phyloP scores from a whole-genome alignment of 2,329 filamentous ascomycete genomes.

The Beauveria brongniartii region DNA sequence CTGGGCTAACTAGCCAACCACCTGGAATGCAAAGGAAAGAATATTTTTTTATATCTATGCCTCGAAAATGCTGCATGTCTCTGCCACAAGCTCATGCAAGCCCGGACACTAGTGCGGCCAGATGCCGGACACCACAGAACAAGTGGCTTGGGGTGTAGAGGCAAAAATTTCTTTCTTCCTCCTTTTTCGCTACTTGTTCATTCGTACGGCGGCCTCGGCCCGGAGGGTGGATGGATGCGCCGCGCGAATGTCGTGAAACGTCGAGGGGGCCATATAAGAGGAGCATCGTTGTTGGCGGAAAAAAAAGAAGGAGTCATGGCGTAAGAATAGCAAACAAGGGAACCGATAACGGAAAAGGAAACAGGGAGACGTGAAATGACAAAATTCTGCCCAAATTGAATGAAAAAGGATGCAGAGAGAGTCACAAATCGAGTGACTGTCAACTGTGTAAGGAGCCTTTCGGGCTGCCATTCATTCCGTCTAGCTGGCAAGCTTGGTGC shows the following conservation, averaged over 20 bases:
- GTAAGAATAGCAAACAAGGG: background rate
- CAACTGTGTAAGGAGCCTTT: background rate
- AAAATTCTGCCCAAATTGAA: background rate
- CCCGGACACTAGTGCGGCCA: constrained; percentile 8
- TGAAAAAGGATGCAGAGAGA: background rate
- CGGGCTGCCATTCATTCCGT: background rate
- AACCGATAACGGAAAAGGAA: background rate
- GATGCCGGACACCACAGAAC: background rate
- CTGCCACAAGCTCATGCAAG: constrained; percentile 4
- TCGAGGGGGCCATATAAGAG: background rate
- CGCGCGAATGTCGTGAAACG: background rate
- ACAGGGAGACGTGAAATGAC: background rate
- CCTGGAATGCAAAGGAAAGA: background rate
- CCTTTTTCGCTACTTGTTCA: background rate
- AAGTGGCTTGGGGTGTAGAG: no score
- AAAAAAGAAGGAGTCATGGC: background rate
- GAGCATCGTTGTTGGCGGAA: background rate
- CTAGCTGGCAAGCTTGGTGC: background rate
- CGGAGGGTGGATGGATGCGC: background rate
- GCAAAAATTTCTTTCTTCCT: background rate
- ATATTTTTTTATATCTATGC: background rate
- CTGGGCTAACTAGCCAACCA: background rate
- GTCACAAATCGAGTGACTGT: background rate
- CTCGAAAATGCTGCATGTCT: constrained; percentile 8
- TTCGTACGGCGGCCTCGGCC: background rate